Conservation (phyloP, 106 monocot genomes). For the Phalaenopsis aphrodite region DNA sequence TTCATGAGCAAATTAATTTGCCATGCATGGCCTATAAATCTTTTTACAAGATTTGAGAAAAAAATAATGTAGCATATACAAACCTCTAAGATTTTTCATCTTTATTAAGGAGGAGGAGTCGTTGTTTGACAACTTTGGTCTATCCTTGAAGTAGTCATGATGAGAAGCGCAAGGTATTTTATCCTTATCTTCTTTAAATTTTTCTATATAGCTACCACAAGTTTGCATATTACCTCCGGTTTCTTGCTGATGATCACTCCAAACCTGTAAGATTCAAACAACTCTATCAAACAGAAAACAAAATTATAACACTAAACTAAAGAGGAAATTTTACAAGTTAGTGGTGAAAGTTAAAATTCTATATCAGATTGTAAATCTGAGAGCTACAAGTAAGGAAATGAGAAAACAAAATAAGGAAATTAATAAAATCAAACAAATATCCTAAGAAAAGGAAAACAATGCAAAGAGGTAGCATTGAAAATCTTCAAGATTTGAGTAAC, state of each 20-base stretch:
- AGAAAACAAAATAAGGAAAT: not conserved
- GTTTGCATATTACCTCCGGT: not conserved
- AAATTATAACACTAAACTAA: not conserved
- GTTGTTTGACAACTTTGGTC: not conserved
- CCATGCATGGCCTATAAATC: no score
- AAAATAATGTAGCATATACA: not conserved
- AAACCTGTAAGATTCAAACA: slow-evolving; percentile 2
- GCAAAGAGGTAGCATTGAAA: not conserved
- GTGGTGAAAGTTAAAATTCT: not conserved
- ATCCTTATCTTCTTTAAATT: not conserved
- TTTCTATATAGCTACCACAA: not conserved
- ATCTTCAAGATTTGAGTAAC: not conserved
- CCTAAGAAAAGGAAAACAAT: not conserved
- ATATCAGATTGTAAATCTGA: not conserved
- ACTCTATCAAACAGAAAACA: not conserved
- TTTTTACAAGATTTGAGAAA: not conserved
- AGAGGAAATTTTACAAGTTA: not conserved
- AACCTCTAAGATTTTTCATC: not conserved
- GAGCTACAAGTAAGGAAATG: not conserved
- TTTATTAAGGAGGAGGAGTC: not conserved
- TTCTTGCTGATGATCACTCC: not conserved
- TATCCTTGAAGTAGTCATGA: not conserved
- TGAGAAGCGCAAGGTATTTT: not conserved
- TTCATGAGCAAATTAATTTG: not conserved
- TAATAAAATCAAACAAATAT: not conserved